These are phyloP conservation scores for Ophiobolus disseminans DNA, from an alignment of 2,329 filamentous ascomycete genomes.

Conservation along the genomic window DNA sequence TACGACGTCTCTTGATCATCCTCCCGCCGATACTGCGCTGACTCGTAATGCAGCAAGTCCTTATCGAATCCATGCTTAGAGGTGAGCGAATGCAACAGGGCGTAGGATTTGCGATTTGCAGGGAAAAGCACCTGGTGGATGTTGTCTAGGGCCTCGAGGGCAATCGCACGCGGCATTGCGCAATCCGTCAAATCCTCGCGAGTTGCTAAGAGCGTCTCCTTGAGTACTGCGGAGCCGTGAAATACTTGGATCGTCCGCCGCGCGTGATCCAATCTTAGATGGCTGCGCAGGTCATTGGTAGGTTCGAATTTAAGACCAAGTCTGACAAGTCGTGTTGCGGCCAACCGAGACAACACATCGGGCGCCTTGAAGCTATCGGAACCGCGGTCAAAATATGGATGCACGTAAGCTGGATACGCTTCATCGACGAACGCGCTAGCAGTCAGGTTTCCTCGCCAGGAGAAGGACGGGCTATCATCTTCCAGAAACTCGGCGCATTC, in stretches of 20 bases:
- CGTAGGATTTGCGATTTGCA: slow-evolving; percentile 3
- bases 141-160: not conserved
- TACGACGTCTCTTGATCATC: slow-evolving; percentile 29
- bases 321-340: too few species aligned
- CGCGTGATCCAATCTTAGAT: too few species aligned
- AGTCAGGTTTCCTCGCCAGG: slow-evolving; percentile 7
- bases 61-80: slow-evolving; percentile 5
- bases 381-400: too few species aligned
- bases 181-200: not conserved
- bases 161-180: not conserved
- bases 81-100: slow-evolving; percentile 13
- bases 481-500: not conserved
- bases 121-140: not conserved
- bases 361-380: too few species aligned
- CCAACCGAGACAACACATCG: too few species aligned
- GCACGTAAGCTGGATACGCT: too few species aligned
- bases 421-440: not conserved
- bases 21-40: slow-evolving; percentile 6
- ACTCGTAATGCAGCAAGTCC: slow-evolving; percentile 8
- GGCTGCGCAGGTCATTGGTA: too few species aligned
- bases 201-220: not conserved
- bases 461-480: not conserved
- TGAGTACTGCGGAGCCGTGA: not conserved
- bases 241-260: too few species aligned
- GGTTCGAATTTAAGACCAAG: too few species aligned